A percentile compares a stretch with the other conserved stretches of the same genome.
Conservation (phyloP, 371 early-diverging fungal genomes). For the Rozella allomycis region DNA sequence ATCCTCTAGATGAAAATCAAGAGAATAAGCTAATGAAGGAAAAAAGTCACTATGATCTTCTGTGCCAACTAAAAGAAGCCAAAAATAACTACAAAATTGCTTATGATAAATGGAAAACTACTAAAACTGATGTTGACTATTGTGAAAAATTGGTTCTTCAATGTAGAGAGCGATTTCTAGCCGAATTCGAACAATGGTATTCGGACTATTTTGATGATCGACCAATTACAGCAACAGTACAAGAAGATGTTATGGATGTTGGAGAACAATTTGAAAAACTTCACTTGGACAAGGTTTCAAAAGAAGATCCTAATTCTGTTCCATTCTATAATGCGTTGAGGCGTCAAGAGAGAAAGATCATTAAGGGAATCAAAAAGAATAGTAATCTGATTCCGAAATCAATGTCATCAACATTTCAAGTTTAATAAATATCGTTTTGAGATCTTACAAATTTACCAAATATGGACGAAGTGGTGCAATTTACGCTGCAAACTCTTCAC, state of each 20-base stretch:
- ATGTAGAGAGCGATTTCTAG: slow-evolving; percentile 22
- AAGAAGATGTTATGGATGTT: slow-evolving; percentile 23
- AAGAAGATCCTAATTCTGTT: no score
- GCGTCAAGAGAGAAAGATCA: no score
- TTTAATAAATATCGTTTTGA: no score
- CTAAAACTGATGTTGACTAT: slow-evolving; percentile 18
- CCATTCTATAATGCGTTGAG: no score
- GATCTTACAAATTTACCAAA: no score
- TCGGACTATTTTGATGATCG: slow-evolving; percentile 5
- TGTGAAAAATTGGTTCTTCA: slow-evolving; percentile 20
- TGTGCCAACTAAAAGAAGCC: slow-evolving; percentile 12
- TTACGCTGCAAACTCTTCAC: no score
- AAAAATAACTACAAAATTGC: slow-evolving; percentile 12
- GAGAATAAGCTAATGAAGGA: slow-evolving; percentile 11
- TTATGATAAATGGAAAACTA: slow-evolving; percentile 9
- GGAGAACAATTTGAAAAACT: slow-evolving; percentile 26
- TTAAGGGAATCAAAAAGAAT: no score
- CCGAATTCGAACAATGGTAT: slow-evolving; percentile 29
- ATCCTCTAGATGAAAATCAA: slow-evolving; percentile 1
- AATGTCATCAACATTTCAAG: no score
- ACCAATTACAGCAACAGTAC: not conserved
- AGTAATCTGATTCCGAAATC: no score
- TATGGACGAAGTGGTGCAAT: no score
- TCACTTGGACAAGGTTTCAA: no score
- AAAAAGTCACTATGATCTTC: slow-evolving; percentile 14